Conservation (phyloP, 352 stramenopile species). For the Globisporangium canariense region DNA sequence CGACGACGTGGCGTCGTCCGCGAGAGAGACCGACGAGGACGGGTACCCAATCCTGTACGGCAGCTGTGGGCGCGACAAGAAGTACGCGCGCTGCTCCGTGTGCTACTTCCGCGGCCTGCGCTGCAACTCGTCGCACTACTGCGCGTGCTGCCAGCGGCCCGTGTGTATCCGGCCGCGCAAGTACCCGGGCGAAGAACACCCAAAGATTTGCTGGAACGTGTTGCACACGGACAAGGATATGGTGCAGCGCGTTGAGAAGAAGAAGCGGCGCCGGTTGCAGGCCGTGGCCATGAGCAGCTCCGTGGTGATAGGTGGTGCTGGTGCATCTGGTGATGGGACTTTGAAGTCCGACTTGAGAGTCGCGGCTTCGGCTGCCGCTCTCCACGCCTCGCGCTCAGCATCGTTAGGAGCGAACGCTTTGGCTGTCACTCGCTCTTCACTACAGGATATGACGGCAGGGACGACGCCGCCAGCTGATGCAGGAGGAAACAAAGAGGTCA, state of each 20-base stretch:
- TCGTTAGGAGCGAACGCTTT: neutral
- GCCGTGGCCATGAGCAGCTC: neutral
- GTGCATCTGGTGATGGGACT: neutral
- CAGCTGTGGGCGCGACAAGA: conserved; percentile 65
- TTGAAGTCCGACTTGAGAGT: neutral
- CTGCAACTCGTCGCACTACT: conserved; percentile 70
- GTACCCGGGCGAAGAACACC: conserved; percentile 62
- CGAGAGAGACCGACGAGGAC: conserved; percentile 34
- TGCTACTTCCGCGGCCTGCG: conserved; percentile 70
- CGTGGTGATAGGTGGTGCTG: neutral
- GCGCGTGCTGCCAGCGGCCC: conserved; percentile 62
- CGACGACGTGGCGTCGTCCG: conserved; percentile 9
- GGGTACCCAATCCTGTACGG: conserved; percentile 53
- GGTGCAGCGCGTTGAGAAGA: conserved; percentile 69
- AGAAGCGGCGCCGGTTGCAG: conserved; percentile 54
- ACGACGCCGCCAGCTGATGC: neutral
- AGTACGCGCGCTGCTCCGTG: conserved; percentile 66
- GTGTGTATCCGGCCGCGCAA: conserved; percentile 66
- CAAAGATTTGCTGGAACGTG: conserved; percentile 82
- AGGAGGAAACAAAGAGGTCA: neutral
- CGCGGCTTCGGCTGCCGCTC: neutral
- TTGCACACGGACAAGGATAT: conserved; percentile 77
- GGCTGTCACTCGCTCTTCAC: neutral
- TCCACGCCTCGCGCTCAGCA: neutral
- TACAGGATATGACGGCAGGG: neutral